These are phyloP conservation scores for Flaveria linearis DNA, from an alignment of 129 eudicot genomes.

Conservation along the genomic window DNA sequence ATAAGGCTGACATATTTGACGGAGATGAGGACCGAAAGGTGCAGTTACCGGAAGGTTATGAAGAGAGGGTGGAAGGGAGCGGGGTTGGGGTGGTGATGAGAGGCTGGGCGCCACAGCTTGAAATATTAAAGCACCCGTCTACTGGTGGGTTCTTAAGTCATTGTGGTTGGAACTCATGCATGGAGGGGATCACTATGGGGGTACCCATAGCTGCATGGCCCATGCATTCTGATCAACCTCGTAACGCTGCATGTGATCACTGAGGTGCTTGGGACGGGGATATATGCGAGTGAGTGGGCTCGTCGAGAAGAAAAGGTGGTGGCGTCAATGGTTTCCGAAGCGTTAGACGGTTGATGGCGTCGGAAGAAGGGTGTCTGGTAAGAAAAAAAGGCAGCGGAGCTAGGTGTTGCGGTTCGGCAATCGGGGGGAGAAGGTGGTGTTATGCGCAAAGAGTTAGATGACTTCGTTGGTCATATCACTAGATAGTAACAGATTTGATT, in stretches of 20 bases:
- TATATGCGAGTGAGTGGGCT: slow-evolving; percentile 36
- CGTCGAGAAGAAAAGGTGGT: slow-evolving; percentile 27
- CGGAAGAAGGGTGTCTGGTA: slow-evolving; percentile 32
- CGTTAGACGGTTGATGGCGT: slow-evolving; percentile 38
- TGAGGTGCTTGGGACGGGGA: slow-evolving; percentile 29
- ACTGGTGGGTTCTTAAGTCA: slow-evolving; percentile 47
- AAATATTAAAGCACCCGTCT: slow-evolving; percentile 35
- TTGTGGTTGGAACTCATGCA: slow-evolving; percentile 55
- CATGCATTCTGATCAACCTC: slow-evolving; percentile 59
- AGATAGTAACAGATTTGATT: neutral
- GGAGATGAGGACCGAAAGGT: slow-evolving; percentile 21
- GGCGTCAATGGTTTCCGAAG: slow-evolving; percentile 22
- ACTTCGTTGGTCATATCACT: slow-evolving; percentile 30
- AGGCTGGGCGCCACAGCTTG: slow-evolving; percentile 47
- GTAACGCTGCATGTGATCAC: slow-evolving; percentile 40
- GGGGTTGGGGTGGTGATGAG: slow-evolving; percentile 40
- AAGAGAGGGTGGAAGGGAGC: slow-evolving; percentile 21
- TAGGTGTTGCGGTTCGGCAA: slow-evolving; percentile 31
- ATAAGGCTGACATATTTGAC: slow-evolving; percentile 33
- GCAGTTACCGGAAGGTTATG: slow-evolving; percentile 40
- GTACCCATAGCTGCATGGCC: slow-evolving; percentile 60
- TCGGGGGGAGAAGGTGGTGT: slow-evolving; percentile 37
- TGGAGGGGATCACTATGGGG: slow-evolving; percentile 48
- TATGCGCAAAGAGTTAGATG: slow-evolving; percentile 39
- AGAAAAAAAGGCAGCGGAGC: slow-evolving; percentile 38